These are phyloP conservation scores for Suhomyces bribrorum DNA, from an alignment of 1,139 yeast species.

Conservation along the genomic window DNA sequence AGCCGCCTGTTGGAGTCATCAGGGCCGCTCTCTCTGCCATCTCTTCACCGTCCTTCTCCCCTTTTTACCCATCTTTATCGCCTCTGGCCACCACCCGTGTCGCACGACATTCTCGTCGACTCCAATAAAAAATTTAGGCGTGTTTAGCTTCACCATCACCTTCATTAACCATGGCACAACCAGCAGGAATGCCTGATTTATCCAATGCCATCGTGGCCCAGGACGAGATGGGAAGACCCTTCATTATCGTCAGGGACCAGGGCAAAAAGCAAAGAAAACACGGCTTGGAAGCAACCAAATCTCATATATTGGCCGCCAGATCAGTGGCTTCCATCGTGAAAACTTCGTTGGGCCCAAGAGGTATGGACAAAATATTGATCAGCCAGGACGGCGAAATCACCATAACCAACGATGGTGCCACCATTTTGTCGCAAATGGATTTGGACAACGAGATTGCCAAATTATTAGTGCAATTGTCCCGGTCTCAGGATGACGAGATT, in stretches of 20 bases:
- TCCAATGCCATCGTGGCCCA: constrained; percentile 98
- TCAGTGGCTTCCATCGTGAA: constrained; percentile 91
- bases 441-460: constrained; percentile 95
- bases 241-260: constrained; percentile 95
- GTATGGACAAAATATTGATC: constrained; percentile 93
- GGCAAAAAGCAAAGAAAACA: constrained; percentile 90
- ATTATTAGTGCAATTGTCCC: constrained; percentile 87
- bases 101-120: too few relatives aligned
- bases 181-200: constrained; percentile 78
- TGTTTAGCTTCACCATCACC: neutral
- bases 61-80: too few relatives aligned
- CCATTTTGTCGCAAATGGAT: constrained; percentile 94
- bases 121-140: neutral
- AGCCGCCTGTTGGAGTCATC: too few relatives aligned
- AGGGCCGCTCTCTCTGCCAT: too few relatives aligned
- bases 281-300: constrained; percentile 93
- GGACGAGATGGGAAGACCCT: constrained; percentile 99
- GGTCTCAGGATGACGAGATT: constrained; percentile 96
- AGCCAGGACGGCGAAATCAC: constrained; percentile 96
- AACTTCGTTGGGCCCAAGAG: constrained; percentile 95
- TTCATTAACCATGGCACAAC: constrained; percentile 30
- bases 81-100: neutral
- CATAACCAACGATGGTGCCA: constrained; percentile 98
- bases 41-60: too few relatives aligned
- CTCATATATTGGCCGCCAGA: constrained; percentile 93